Conservation (phyloP, 768 basidiomycete genomes). For the Boletus pseudo-olivaceus region DNA sequence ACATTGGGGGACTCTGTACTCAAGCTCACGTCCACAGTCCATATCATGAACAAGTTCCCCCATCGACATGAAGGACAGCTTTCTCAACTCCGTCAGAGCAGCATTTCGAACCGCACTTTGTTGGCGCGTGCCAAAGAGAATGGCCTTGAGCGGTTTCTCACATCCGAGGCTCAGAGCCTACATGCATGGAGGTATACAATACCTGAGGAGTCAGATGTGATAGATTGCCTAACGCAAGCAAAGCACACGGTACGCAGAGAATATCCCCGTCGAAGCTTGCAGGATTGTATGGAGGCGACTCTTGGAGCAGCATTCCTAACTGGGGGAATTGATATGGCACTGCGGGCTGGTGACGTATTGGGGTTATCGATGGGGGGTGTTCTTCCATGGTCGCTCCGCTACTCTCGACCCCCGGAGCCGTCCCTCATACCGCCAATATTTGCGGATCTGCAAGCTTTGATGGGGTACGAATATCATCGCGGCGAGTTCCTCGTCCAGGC, state of each 20-base stretch:
- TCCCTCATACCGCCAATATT: constrained; percentile 47
- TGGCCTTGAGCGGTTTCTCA: constrained; percentile 61
- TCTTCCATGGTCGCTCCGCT: constrained; percentile 64
- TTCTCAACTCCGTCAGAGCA: constrained; percentile 55
- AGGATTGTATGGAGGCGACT: constrained; percentile 86
- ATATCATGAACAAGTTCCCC: constrained; percentile 74
- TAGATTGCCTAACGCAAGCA: constrained; percentile 26
- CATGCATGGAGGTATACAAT: constrained; percentile 58
- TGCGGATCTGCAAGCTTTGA: constrained; percentile 49
- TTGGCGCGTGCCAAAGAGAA: constrained; percentile 62
- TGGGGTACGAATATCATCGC: constrained; percentile 70
- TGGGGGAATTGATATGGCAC: constrained; percentile 68
- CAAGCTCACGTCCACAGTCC: constrained; percentile 70
- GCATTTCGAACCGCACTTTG: constrained; percentile 69
- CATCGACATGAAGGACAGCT: constrained; percentile 84
- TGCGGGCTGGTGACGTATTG: constrained; percentile 60
- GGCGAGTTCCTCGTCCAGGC: constrained; percentile 70
- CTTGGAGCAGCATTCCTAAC: constrained; percentile 73
- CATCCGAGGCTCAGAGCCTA: constrained; percentile 51
- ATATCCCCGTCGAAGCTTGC: constrained; percentile 67
- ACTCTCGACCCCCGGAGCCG: constrained; percentile 31
- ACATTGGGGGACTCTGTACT: constrained; percentile 84
- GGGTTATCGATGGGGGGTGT: constrained; percentile 72
- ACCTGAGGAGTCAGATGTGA: constrained; percentile 36
- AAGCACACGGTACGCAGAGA: constrained; percentile 37